Percentiles rank a stretch among this genome's conserved stretches.
phyloP scores from a whole-genome alignment of 441 rosid genomes.

The Erodium chrysanthum region DNA sequence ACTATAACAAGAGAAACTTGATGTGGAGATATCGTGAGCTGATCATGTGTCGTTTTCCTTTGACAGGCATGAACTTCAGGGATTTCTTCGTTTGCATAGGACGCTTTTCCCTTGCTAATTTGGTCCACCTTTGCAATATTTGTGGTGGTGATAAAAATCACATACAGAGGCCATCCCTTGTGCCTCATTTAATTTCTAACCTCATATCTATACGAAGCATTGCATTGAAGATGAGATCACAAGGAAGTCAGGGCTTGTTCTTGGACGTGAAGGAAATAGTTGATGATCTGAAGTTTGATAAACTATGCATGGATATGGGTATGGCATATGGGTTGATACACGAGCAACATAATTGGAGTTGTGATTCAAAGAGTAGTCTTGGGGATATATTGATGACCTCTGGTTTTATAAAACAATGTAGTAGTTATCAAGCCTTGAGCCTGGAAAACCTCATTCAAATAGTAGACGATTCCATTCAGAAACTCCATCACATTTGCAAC shows the following conservation, averaged over 20 bases:
- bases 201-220: conserved; percentile 36
- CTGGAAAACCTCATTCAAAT: conserved; percentile 42
- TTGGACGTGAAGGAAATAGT: conserved; percentile 37
- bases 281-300: conserved; percentile 41
- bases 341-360: conserved; percentile 23
- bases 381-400: conserved; percentile 23
- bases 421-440: conserved; percentile 25
- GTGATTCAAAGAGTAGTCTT: conserved; percentile 23
- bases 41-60: background rate
- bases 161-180: conserved; percentile 24
- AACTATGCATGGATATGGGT: conserved; percentile 36
- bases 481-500: conserved; percentile 17
- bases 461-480: conserved; percentile 24
- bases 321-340: conserved; percentile 40
- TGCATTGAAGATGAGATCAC: conserved; percentile 41
- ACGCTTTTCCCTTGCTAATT: conserved; percentile 45
- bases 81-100: conserved; percentile 62
- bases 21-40: background rate
- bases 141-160: conserved; percentile 20
- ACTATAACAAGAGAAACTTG: background rate
- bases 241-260: conserved; percentile 26
- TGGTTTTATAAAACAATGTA: background rate
- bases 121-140: conserved; percentile 31
- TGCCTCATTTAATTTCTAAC: conserved; percentile 38
- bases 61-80: conserved; percentile 72